Evolutionary conservation across 305 asterid genomes (phyloP), one percentile per base, ranked within the genome.

Genomic region (Nicotiana rustica): DNA sequence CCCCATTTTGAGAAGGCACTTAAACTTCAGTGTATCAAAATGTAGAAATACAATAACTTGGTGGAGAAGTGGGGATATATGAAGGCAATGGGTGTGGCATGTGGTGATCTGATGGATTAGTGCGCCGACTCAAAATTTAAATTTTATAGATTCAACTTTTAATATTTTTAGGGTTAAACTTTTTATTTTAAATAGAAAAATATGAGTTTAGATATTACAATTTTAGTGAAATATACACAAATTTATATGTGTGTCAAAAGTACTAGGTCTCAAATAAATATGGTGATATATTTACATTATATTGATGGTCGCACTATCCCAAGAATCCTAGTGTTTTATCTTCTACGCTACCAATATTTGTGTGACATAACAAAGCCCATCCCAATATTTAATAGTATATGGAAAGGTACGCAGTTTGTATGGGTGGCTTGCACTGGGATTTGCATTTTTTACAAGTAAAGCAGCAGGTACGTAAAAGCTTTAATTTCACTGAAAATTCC

Each of bases 41-140:
- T 76, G 67, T 31, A 55, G 66, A 55, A 76, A 55, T 52, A 52
- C 64, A 52, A 52, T 52, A 75, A 14, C 47, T 29, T 75, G 79
- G 12, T 55, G 67, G 31, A 76, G 3, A 31, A 31, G 67, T 76
- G 41, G 67, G 44, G n/a, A 76, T 76, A 76, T 76, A 76, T 55
- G 80, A 29, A 55, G 31, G 31, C 10, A 17, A 76, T 76, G 29
- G 31, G 44, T 75, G 80, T 76, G 59, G 59, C 3, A 0, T 8
- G 66, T 17, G 80, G 80, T 66, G 65, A 76, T 76, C 10, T 1
- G 17, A 76, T 55, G 80, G 49, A 29, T 10, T 15, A 76, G 80
- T 55, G 80, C n/a, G 35, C 4, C 0, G 35, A 33, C 3, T 33
- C 35, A 33, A 0, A 3, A 3, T 33, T 33, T 33, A 33, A 33